Percentiles rank a stretch among this genome's conserved stretches.
These are phyloP conservation scores for Avena sativa DNA, from an alignment of 176 grass and related monocot species.

Conservation along the genomic window DNA sequence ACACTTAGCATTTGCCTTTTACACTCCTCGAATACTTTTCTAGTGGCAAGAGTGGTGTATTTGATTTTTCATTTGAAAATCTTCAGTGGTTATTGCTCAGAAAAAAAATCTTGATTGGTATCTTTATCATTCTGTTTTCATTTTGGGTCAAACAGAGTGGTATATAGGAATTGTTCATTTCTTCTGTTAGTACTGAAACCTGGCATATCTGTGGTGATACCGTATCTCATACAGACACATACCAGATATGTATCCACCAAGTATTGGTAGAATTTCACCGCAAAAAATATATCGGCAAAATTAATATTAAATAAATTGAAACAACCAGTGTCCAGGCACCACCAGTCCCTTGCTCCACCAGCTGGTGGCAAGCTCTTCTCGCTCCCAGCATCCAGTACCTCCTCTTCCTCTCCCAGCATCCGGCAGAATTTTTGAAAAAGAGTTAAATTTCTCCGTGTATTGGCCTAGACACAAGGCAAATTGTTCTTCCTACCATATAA, in stretches of 20 bases:
- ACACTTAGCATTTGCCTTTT: slow-evolving; percentile 19
- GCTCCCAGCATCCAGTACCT: not conserved
- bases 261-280: not conserved
- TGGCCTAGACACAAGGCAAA: not conserved
- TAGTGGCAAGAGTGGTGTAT: slow-evolving; percentile 15
- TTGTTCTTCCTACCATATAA: not conserved
- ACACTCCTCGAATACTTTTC: slow-evolving; percentile 8
- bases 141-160: slow-evolving; percentile 16
- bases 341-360: not conserved
- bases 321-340: not conserved
- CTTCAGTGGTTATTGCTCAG: not conserved
- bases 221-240: not conserved
- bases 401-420: not conserved
- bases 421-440: not conserved
- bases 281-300: not conserved
- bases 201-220: slow-evolving; percentile 18
- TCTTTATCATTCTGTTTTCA: not conserved
- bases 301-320: slow-evolving; percentile 7
- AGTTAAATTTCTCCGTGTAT: not conserved
- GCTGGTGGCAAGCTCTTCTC: not conserved
- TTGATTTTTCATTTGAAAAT: slow-evolving; percentile 28
- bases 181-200: not conserved
- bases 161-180: slow-evolving; percentile 22
- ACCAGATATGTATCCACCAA: not conserved
- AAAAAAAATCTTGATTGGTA: not conserved